Percentiles rank a stretch among this genome's conserved stretches.
Evolutionary conservation across 2,329 filamentous ascomycete species (phyloP).

Genomic region (Claviceps fusiformis): DNA sequence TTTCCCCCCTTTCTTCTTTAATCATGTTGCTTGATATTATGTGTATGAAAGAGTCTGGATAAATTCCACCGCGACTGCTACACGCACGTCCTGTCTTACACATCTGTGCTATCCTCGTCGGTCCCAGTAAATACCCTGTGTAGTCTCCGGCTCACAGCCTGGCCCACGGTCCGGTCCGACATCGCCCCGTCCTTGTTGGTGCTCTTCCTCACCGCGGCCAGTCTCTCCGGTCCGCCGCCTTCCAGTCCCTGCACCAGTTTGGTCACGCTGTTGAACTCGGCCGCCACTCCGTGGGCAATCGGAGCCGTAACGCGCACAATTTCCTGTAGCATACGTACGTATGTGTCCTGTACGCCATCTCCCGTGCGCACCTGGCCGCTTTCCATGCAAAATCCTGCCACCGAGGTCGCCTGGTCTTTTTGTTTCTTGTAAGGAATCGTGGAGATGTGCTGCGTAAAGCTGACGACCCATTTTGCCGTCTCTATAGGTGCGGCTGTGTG

Average conservation of each 20-base stretch:
- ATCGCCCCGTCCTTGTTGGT: conserved; percentile 43
- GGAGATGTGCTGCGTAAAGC: conserved; percentile 67
- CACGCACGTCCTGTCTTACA: conserved; percentile 18
- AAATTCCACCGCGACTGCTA: too few species aligned
- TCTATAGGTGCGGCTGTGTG: conserved; percentile 48
- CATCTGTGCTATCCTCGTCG: conserved; percentile 42
- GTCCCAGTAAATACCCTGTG: conserved; percentile 45
- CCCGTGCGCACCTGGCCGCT: conserved; percentile 61
- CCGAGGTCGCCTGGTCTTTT: conserved; percentile 32
- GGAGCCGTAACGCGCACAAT: conserved; percentile 57
- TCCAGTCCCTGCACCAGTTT: conserved; percentile 47
- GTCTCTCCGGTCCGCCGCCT: conserved; percentile 39
- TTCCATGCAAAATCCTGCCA: conserved; percentile 66
- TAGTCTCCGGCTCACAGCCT: conserved; percentile 43
- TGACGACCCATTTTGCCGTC: conserved; percentile 58
- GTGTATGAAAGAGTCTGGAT: too few species aligned
- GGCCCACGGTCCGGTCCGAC: conserved; percentile 41
- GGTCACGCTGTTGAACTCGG: conserved; percentile 43
- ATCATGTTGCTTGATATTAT: too few species aligned
- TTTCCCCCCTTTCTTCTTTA: too few species aligned
- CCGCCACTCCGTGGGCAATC: conserved; percentile 55
- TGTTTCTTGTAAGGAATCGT: conserved; percentile 57
- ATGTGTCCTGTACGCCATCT: conserved; percentile 51
- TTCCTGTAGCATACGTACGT: conserved; percentile 63
- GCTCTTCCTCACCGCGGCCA: conserved; percentile 48